Evolutionary conservation across 768 basidiomycete genomes (phyloP), one percentile per base, ranked within the genome.

Genomic region (Lactifluus subvellereus): DNA sequence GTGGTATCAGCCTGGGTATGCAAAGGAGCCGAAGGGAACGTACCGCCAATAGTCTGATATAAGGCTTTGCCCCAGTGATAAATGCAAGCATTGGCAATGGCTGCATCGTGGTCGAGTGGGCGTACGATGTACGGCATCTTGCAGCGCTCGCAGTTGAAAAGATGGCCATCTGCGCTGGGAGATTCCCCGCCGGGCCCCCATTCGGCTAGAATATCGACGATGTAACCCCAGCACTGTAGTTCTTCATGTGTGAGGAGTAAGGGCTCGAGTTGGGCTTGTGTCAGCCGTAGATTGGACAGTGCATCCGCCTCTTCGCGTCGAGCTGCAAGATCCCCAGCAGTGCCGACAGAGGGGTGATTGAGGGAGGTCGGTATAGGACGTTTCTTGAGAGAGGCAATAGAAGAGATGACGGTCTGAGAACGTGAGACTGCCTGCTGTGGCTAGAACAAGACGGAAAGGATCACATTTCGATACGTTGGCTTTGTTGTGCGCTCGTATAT

Each of bases 61-160:
- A 82, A 82, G 0, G 83, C 77, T 68, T 80, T 86, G 0, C 94
- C 95, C 88, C 89, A 94, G 73, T 98, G 96, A 71, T 84, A 87
- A 0, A 79, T 74, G 71, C 96, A 98, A 66, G 88, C 80, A 2
- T 80, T 76, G 47, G 82, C 82, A 50, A 80, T 75, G 54, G 85
- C 79, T 33, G 75, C 55, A 16, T 56, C 60, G 16, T 57, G 51
- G 33, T 54, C 49, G 3, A 62, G 57, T 49, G 61, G 74, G 18
- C 78, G 80, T 62, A 83, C 85, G 42, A 96, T 89, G 59, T 82
- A 72, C 67, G 88, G 77, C 63, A 82, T 78, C 9, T 74, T 74
- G 72, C 96, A 99, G 33, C 95, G 82, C 57, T 93, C 91, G 68
- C 96, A 99, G 65, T 78, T 86, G 48, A 75, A 74, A 57, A 83